Conservation (phyloP, 192 early-diverging fungal species). For the Podila minutissima region DNA sequence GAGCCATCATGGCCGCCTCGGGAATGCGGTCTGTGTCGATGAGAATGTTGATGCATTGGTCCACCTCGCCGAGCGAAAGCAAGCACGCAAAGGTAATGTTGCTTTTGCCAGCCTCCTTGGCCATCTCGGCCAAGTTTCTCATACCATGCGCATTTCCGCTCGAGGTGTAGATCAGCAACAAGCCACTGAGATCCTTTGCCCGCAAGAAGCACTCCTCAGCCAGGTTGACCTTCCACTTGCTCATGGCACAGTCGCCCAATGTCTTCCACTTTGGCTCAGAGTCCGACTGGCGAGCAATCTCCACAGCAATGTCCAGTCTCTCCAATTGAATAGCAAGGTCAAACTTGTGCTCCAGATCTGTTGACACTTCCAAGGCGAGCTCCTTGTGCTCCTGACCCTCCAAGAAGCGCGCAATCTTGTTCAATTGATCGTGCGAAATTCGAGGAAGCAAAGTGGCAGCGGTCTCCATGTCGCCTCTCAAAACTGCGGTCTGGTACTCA, state of each 20-base stretch:
- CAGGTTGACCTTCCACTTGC: slow-evolving; percentile 87
- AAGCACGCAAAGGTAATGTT: slow-evolving; percentile 94
- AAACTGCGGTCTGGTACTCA: slow-evolving; percentile 98
- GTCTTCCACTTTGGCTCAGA: slow-evolving; percentile 95
- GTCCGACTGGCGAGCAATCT: slow-evolving; percentile 86
- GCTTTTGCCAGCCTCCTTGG: slow-evolving; percentile 78
- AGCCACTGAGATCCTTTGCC: slow-evolving; percentile 91
- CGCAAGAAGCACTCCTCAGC: slow-evolving; percentile 91
- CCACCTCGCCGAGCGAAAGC: slow-evolving; percentile 77
- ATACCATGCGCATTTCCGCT: slow-evolving; percentile 87
- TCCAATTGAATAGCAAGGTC: slow-evolving; percentile 93
- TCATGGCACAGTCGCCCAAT: slow-evolving; percentile 91
- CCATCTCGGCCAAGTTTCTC: slow-evolving; percentile 73
- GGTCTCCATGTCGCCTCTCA: slow-evolving; percentile 90
- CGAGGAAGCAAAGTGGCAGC: slow-evolving; percentile 85
- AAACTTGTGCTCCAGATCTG: slow-evolving; percentile 95
- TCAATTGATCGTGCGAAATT: slow-evolving; percentile 89
- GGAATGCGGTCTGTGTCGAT: slow-evolving; percentile 88
- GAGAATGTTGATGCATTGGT: slow-evolving; percentile 89
- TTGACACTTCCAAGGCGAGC: slow-evolving; percentile 92
- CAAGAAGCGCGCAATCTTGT: slow-evolving; percentile 94
- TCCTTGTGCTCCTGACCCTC: slow-evolving; percentile 94
- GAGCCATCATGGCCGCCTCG: slow-evolving; percentile 97
- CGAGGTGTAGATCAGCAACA: slow-evolving; percentile 92
- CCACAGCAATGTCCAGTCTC: slow-evolving; percentile 84